Percentiles rank a stretch among this genome's conserved stretches.
Conservation (phyloP, 768 basidiomycete genomes). For the Tulasnella sp. region DNA sequence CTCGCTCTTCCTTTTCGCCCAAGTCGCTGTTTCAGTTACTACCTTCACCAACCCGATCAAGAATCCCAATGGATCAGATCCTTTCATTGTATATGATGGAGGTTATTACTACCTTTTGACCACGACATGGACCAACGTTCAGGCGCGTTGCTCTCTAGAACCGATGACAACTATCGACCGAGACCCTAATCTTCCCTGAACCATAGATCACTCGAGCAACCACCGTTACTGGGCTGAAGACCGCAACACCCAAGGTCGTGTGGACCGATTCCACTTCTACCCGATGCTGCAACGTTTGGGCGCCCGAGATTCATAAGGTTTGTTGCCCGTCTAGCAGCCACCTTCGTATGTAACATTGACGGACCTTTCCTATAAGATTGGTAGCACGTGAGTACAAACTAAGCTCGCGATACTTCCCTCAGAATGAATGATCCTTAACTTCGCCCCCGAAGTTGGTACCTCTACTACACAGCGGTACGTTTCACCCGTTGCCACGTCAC, state of each 20-base stretch:
- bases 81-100: slow-evolving; percentile 21
- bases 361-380: not conserved
- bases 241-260: slow-evolving; percentile 1
- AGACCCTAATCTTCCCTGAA: not conserved
- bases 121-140: not conserved
- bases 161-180: not conserved
- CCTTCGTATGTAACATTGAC: too few relatives aligned
- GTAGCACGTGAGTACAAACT: not conserved
- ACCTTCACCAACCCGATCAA: slow-evolving; percentile 28
- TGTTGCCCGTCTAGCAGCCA: not conserved
- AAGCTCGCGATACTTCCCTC: not conserved
- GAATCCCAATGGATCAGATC: slow-evolving; percentile 23
- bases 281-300: slow-evolving; percentile 1
- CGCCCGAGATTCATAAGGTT: slow-evolving; percentile 1
- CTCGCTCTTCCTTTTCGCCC: not conserved
- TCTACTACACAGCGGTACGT: not conserved
- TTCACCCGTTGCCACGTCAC: too few relatives aligned
- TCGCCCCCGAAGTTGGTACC: not conserved
- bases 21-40: slow-evolving; percentile 4
- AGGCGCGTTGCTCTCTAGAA: not conserved
- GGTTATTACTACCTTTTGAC: not conserved
- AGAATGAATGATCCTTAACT: not conserved
- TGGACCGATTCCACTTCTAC: not conserved
- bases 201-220: not conserved
- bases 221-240: not conserved